phyloP scores from a whole-genome alignment of 2,329 filamentous ascomycete species.

The Rhytidhysteron rufulum region DNA sequence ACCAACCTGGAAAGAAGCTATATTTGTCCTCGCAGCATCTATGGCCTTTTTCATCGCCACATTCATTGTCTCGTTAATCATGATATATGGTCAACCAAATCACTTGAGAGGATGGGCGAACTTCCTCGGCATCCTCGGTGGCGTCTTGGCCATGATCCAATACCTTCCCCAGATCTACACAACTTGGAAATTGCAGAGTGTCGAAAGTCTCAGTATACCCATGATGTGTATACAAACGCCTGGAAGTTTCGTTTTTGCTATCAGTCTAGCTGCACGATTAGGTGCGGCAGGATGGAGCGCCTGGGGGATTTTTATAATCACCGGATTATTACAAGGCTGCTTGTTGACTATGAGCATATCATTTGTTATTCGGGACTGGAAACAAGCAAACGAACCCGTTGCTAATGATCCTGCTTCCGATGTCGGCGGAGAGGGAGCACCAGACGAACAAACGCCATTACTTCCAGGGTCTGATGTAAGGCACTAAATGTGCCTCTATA shows the following conservation, averaged over 20 bases:
- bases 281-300: constrained; percentile 88
- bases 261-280: constrained; percentile 74
- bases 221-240: constrained; percentile 99
- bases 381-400: too few species aligned
- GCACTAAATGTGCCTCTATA: too few species aligned
- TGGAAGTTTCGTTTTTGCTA: constrained; percentile 84
- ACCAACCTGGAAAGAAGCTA: constrained; percentile 69
- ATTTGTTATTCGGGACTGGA: constrained; percentile 64
- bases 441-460: too few species aligned
- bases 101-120: constrained; percentile 79
- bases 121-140: constrained; percentile 74
- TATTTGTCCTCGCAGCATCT: constrained; percentile 69
- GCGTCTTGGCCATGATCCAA: constrained; percentile 76
- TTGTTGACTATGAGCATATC: constrained; percentile 76
- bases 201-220: constrained; percentile 86
- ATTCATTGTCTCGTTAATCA: constrained; percentile 59
- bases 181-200: constrained; percentile 78
- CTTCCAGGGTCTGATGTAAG: neutral
- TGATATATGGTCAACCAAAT: constrained; percentile 61
- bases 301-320: constrained; percentile 88
- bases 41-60: constrained; percentile 72
- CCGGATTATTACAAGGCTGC: constrained; percentile 77
- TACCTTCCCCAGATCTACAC: constrained; percentile 95
- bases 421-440: too few species aligned
- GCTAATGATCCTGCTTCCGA: too few species aligned